A percentile compares a stretch with the other conserved stretches of the same genome.
Evolutionary conservation across 2,329 filamentous ascomycete species (phyloP).

Genomic region (Aschersonia sp.): DNA sequence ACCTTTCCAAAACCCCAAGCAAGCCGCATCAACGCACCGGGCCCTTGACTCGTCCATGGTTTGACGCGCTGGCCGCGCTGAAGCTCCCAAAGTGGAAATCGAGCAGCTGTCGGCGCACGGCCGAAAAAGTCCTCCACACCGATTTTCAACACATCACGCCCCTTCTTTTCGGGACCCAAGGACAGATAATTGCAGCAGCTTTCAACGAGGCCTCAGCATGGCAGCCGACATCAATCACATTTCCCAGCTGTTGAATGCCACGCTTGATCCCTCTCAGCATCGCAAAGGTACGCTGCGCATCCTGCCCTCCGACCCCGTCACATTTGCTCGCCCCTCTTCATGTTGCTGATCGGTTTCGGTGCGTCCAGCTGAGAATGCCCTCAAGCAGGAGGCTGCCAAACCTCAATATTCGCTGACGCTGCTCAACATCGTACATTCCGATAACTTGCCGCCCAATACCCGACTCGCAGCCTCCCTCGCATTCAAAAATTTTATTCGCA

Average conservation of each 20-base stretch:
- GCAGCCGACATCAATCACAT: constrained; percentile 44
- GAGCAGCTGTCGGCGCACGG: too few relatives aligned
- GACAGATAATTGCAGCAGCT: constrained; percentile 8
- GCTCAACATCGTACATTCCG: constrained; percentile 77
- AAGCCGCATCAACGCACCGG: too few relatives aligned
- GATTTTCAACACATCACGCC: constrained; percentile 1
- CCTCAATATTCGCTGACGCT: constrained; percentile 78
- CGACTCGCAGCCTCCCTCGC: constrained; percentile 78
- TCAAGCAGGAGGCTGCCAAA: constrained; percentile 67
- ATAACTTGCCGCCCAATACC: constrained; percentile 57
- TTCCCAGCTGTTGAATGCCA: constrained; percentile 78
- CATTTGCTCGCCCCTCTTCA: constrained; percentile 13
- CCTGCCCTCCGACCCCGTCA: background rate
- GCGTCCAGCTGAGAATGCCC: constrained; percentile 57
- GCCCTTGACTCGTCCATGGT: too few relatives aligned
- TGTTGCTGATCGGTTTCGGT: constrained; percentile 22
- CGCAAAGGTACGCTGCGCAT: constrained; percentile 57
- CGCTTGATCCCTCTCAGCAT: constrained; percentile 73
- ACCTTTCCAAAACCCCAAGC: too few relatives aligned
- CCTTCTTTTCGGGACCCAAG: background rate
- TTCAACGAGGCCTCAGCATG: constrained; percentile 26
- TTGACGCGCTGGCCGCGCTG: too few relatives aligned
- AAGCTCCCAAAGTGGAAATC: too few relatives aligned
- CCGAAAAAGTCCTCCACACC: constrained; percentile 3
- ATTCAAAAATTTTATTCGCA: constrained; percentile 97